These are phyloP conservation scores for Bipolaris sorokiniana DNA, from an alignment of 2,329 filamentous ascomycete genomes.

Conservation along the genomic window DNA sequence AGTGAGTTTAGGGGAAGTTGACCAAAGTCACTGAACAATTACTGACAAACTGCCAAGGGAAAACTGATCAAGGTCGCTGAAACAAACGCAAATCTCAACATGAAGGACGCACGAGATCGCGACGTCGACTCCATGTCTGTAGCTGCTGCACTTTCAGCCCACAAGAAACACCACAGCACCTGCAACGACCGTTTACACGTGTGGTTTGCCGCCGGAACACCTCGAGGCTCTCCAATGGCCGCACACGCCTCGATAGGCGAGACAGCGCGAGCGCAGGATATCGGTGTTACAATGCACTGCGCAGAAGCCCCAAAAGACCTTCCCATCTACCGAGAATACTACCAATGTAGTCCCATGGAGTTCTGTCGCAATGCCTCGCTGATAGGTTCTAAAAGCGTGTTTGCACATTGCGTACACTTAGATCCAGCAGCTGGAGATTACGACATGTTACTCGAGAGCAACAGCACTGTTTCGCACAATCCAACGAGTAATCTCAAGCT, in stretches of 20 bases:
- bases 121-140: slow-evolving; percentile 48
- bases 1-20: slow-evolving; percentile 1
- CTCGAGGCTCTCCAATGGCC: slow-evolving; percentile 51
- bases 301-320: slow-evolving; percentile 53
- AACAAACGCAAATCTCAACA: slow-evolving; percentile 41
- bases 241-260: slow-evolving; percentile 52
- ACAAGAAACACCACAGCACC: slow-evolving; percentile 39
- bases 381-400: slow-evolving; percentile 42
- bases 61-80: slow-evolving; percentile 50
- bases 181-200: slow-evolving; percentile 54
- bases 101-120: slow-evolving; percentile 48
- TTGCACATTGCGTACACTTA: slow-evolving; percentile 51
- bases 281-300: slow-evolving; percentile 58
- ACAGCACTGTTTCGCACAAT: slow-evolving; percentile 32
- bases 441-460: slow-evolving; percentile 46
- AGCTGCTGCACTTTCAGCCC: slow-evolving; percentile 39
- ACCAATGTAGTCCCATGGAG: slow-evolving; percentile 48
- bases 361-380: slow-evolving; percentile 43
- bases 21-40: neutral
- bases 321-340: slow-evolving; percentile 48
- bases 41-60: slow-evolving; percentile 29
- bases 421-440: slow-evolving; percentile 51
- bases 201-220: slow-evolving; percentile 57
- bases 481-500: slow-evolving; percentile 35
- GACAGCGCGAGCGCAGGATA: slow-evolving; percentile 48